Conservation (phyloP, 1,284 basidiomycete genomes). For the Fomitopsis pinicola region DNA sequence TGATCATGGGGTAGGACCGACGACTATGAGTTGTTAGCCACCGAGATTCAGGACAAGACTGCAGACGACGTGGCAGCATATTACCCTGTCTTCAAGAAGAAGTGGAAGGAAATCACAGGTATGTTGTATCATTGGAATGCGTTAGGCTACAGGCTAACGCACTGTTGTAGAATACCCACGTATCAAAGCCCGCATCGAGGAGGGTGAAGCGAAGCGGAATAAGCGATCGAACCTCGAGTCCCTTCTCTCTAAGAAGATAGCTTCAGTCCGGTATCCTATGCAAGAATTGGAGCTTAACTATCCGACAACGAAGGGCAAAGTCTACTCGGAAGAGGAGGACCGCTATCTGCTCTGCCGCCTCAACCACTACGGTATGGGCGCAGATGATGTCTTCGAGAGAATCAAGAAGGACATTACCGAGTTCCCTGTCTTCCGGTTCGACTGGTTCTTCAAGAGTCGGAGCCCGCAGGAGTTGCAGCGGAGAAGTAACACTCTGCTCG, state of each 20-base stretch:
- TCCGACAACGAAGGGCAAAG: slow-evolving; percentile 93
- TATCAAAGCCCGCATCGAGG: slow-evolving; percentile 74
- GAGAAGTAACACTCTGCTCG: slow-evolving; percentile 84
- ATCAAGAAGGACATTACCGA: slow-evolving; percentile 97
- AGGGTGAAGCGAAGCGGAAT: slow-evolving; percentile 83
- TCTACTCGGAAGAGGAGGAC: slow-evolving; percentile 96
- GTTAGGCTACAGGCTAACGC: not conserved
- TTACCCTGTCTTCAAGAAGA: slow-evolving; percentile 84
- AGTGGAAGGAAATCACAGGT: slow-evolving; percentile 85
- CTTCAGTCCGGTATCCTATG: slow-evolving; percentile 82
- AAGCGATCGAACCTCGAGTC: slow-evolving; percentile 84
- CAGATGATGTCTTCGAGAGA: slow-evolving; percentile 91
- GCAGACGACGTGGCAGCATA: slow-evolving; percentile 81
- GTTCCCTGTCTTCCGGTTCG: slow-evolving; percentile 95
- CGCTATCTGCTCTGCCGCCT: slow-evolving; percentile 91
- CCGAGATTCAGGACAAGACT: slow-evolving; percentile 86
- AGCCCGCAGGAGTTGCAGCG: slow-evolving; percentile 89
- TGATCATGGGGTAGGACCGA: slow-evolving; percentile 49
- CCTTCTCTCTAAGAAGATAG: slow-evolving; percentile 77
- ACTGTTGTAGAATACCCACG: slow-evolving; percentile 65
- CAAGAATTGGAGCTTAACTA: slow-evolving; percentile 94
- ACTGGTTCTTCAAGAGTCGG: slow-evolving; percentile 98
- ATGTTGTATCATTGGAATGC: slow-evolving; percentile 16
- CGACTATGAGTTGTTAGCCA: slow-evolving; percentile 72
- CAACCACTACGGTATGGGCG: slow-evolving; percentile 88